phyloP scores from a whole-genome alignment of 106 monocot species.

The Allium sativum region DNA sequence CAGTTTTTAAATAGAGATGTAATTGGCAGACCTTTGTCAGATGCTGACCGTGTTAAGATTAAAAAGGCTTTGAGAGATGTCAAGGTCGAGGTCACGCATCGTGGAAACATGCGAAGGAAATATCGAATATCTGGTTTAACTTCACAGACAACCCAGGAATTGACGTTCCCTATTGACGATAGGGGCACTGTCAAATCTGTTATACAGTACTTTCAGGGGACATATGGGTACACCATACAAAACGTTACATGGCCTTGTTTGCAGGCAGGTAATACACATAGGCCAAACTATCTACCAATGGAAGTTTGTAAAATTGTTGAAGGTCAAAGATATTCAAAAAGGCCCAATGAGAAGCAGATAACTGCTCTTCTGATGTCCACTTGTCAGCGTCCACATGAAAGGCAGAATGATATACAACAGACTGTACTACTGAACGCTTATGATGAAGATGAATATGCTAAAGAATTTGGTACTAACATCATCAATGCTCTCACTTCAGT shows the following conservation, averaged over 20 bases:
- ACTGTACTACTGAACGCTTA: constrained; percentile 89
- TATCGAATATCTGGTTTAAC: constrained; percentile 89
- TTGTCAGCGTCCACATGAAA: constrained; percentile 71
- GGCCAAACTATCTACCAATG: constrained; percentile 97
- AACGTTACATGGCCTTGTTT: constrained; percentile 66
- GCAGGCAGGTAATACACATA: constrained; percentile 84
- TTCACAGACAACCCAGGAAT: constrained; percentile 71
- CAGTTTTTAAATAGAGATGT: constrained; percentile 68
- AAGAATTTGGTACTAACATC: constrained; percentile 90
- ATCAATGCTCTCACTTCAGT: constrained; percentile 76
- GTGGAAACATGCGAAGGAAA: constrained; percentile 84
- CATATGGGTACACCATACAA: constrained; percentile 66
- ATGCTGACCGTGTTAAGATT: constrained; percentile 91
- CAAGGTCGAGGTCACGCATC: constrained; percentile 85
- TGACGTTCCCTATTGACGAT: constrained; percentile 88
- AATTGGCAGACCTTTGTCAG: constrained; percentile 55
- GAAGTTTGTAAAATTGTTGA: constrained; percentile 97
- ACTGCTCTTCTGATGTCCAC: constrained; percentile 80
- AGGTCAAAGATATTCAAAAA: constrained; percentile 92
- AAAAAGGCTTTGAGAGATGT: constrained; percentile 90
- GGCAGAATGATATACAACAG: constrained; percentile 72
- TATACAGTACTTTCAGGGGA: constrained; percentile 81
- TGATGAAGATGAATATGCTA: constrained; percentile 68
- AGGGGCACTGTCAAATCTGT: constrained; percentile 73
- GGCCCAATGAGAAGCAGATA: constrained; percentile 90